A percentile compares a stretch with the other conserved stretches of the same genome.
These are phyloP conservation scores for Saccharomyces kudriavzevii DNA, from an alignment of 805 yeast species.

Conservation along the genomic window DNA sequence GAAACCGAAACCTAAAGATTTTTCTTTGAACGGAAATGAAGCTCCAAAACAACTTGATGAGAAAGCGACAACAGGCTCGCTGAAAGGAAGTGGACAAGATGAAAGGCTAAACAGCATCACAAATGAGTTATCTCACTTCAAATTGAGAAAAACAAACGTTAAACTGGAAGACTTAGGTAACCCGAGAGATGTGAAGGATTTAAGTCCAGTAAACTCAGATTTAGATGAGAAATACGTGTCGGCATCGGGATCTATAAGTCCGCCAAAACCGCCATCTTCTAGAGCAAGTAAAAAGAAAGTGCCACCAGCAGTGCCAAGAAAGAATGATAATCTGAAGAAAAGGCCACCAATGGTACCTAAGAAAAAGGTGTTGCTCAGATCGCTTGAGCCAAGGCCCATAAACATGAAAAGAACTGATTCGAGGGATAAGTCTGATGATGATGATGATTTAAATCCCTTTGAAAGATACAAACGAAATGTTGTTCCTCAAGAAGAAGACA, in stretches of 20 bases:
- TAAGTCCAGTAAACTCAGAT: neutral
- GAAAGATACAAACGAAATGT: constrained; percentile 31
- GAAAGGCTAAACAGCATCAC: constrained; percentile 1
- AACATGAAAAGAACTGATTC: neutral
- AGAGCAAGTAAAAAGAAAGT: constrained; percentile 1
- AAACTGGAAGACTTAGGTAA: neutral
- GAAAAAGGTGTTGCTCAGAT: constrained; percentile 6
- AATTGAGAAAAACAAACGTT: constrained; percentile 9
- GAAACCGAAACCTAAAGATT: constrained; percentile 23
- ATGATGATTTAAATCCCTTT: constrained; percentile 31
- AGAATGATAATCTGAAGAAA: constrained; percentile 10
- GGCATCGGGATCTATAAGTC: neutral
- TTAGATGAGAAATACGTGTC: neutral
- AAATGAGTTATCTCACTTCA: constrained; percentile 10
- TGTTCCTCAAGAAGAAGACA: constrained; percentile 32
- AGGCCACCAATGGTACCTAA: constrained; percentile 15
- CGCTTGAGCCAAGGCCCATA: neutral
- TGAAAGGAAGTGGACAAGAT: neutral
- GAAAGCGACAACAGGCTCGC: neutral
- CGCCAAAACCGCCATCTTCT: neutral
- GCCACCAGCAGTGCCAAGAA: constrained; percentile 16
- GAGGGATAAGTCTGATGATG: constrained; percentile 7
- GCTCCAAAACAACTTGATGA: neutral
- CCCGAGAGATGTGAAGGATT: neutral
- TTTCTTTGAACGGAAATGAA: constrained; percentile 2